Evolutionary conservation across 192 early-diverging fungal species (phyloP).

Genomic region (Helicostylum pulchrum): DNA sequence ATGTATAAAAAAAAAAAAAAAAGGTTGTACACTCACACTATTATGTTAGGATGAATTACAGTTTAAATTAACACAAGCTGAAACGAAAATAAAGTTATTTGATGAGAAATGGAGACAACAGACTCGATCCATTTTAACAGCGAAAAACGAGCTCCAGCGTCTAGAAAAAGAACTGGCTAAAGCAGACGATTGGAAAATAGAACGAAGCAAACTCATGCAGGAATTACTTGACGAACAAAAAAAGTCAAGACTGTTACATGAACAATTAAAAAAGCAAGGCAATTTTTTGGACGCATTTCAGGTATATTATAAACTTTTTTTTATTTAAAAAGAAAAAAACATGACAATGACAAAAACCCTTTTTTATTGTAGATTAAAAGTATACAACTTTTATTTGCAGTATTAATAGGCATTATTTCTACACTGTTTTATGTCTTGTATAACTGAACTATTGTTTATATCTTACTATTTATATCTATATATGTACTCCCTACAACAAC

Average conservation of each 20-base stretch:
- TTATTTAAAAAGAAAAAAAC: neutral
- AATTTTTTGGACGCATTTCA: slow-evolving; percentile 13
- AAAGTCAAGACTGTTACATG: neutral
- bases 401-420: slow-evolving; percentile 4
- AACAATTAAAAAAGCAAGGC: slow-evolving; percentile 1
- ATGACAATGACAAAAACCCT: neutral
- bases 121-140: slow-evolving; percentile 22
- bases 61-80: slow-evolving; percentile 10
- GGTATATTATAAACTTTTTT: no score
- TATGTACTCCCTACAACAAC: neutral
- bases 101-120: slow-evolving; percentile 25
- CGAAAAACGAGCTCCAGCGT: slow-evolving; percentile 15
- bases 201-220: neutral
- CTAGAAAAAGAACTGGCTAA: slow-evolving; percentile 2
- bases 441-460: neutral
- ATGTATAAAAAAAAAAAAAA: no score
- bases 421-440: slow-evolving; percentile 15
- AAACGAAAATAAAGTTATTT: slow-evolving; percentile 14
- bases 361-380: neutral
- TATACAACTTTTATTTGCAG: slow-evolving; percentile 9
- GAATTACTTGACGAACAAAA: neutral
- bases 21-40: no score
- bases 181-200: neutral
- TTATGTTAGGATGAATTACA: slow-evolving; percentile 16
- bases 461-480: neutral